Evolutionary conservation across 2,329 filamentous ascomycete genomes (phyloP).

Genomic region (Colletotrichum neosansevieriae): DNA sequence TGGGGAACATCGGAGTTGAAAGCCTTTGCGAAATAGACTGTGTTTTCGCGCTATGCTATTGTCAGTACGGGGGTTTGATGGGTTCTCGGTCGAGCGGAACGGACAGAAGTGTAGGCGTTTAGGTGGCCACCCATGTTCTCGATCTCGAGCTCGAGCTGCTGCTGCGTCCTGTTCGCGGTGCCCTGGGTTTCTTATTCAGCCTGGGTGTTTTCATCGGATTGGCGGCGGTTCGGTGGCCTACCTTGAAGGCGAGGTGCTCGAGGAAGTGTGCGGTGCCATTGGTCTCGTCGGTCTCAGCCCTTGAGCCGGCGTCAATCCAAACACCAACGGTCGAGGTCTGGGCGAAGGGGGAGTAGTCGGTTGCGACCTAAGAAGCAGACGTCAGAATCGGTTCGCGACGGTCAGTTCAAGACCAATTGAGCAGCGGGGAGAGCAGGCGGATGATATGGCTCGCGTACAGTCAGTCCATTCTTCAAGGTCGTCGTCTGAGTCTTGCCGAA

Average conservation of each 20-base stretch:
- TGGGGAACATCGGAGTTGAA: constrained; percentile 98
- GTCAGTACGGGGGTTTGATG: constrained; percentile 28
- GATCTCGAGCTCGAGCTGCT: constrained; percentile 98
- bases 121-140: constrained; percentile 99
- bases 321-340: constrained; percentile 98
- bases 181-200: constrained; percentile 66
- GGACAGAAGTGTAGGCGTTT: constrained; percentile 99
- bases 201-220: constrained; percentile 4
- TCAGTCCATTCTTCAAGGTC: constrained; percentile 97
- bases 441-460: constrained; percentile 68
- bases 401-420: constrained; percentile 53
- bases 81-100: constrained; percentile 49
- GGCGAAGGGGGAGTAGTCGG: constrained; percentile 97
- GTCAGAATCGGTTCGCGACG: constrained; percentile 46
- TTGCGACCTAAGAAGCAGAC: constrained; percentile 78
- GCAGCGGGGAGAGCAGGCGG: constrained; percentile 18
- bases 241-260: constrained; percentile 99
- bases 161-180: constrained; percentile 92
- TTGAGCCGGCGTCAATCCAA: constrained; percentile 98
- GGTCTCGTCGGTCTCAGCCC: constrained; percentile 97
- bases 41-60: constrained; percentile 86
- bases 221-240: constrained; percentile 54
- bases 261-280: constrained; percentile 99
- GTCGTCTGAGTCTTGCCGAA: constrained; percentile 93
- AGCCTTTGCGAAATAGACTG: constrained; percentile 99